Conservation (phyloP, 352 stramenopile genomes). For the Pythium chondricola region DNA sequence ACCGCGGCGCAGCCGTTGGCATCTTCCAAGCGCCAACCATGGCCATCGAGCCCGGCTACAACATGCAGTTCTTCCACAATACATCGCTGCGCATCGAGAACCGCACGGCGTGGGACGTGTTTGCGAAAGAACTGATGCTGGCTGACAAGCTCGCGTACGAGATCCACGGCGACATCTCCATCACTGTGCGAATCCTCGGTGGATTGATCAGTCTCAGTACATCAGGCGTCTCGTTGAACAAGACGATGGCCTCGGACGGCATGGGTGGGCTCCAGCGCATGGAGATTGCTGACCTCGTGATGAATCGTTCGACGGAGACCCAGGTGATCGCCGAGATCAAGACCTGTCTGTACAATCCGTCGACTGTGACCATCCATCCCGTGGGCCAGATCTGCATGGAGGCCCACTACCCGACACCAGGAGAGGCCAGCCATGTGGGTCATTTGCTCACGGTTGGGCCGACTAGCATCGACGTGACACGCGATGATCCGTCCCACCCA, state of each 20-base stretch:
- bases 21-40: slow-evolving; percentile 43
- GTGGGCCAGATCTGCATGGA: slow-evolving; percentile 63
- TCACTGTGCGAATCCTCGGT: slow-evolving; percentile 46
- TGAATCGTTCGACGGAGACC: slow-evolving; percentile 52
- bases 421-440: slow-evolving; percentile 37
- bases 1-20: slow-evolving; percentile 31
- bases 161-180: slow-evolving; percentile 37
- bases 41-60: slow-evolving; percentile 41
- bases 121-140: slow-evolving; percentile 66
- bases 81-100: slow-evolving; percentile 51
- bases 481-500: slow-evolving; percentile 44
- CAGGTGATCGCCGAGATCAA: slow-evolving; percentile 63
- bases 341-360: slow-evolving; percentile 80
- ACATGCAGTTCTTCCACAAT: slow-evolving; percentile 37
- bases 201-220: slow-evolving; percentile 46
- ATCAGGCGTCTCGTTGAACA: slow-evolving; percentile 37
- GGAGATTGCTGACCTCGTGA: slow-evolving; percentile 52
- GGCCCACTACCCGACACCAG: slow-evolving; percentile 41
- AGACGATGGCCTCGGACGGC: slow-evolving; percentile 48
- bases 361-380: slow-evolving; percentile 53
- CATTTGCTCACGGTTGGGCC: slow-evolving; percentile 35
- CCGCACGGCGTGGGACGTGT: slow-evolving; percentile 49
- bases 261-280: slow-evolving; percentile 62
- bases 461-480: slow-evolving; percentile 35
- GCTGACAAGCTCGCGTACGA: slow-evolving; percentile 32